phyloP scores from a whole-genome alignment of 148 eudicot genomes.

The Agrostemma githago region DNA sequence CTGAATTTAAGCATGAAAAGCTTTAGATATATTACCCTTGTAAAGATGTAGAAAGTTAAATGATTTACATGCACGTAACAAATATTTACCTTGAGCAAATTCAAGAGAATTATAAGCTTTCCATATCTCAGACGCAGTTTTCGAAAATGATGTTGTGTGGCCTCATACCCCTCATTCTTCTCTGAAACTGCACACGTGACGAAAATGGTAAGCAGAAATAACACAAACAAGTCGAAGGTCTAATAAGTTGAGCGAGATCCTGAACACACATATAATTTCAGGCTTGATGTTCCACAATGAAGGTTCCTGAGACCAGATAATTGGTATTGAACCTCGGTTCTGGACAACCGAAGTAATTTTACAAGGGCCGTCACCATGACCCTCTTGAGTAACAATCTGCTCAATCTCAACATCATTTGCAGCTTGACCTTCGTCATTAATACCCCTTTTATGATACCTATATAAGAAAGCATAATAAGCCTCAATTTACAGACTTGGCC shows the following conservation, averaged over 20 bases:
- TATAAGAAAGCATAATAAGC: neutral
- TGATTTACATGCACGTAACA: neutral
- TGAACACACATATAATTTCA: constrained; percentile 59
- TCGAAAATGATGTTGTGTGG: constrained; percentile 71
- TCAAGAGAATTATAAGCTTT: constrained; percentile 67
- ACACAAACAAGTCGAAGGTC: constrained; percentile 14
- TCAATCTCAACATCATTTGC: constrained; percentile 98
- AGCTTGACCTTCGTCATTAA: constrained; percentile 79
- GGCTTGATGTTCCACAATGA: constrained; percentile 65
- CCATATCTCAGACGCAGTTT: constrained; percentile 74
- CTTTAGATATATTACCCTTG: neutral
- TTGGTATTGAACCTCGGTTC: constrained; percentile 87
- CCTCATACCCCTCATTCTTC: constrained; percentile 50
- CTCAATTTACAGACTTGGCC: neutral
- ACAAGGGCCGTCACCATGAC: constrained; percentile 32
- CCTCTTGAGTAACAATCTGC: constrained; percentile 72
- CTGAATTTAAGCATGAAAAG: constrained; percentile 34
- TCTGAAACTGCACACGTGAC: constrained; percentile 48
- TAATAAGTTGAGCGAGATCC: neutral
- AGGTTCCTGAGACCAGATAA: constrained; percentile 84
- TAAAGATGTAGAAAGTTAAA: neutral
- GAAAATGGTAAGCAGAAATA: constrained; percentile 18
- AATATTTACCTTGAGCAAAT: constrained; percentile 65
- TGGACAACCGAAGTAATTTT: constrained; percentile 74
- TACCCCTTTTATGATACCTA: constrained; percentile 87